Base-by-base conservation (phyloP, 306 rosid genomes). In the Comarum palustre region DNA sequence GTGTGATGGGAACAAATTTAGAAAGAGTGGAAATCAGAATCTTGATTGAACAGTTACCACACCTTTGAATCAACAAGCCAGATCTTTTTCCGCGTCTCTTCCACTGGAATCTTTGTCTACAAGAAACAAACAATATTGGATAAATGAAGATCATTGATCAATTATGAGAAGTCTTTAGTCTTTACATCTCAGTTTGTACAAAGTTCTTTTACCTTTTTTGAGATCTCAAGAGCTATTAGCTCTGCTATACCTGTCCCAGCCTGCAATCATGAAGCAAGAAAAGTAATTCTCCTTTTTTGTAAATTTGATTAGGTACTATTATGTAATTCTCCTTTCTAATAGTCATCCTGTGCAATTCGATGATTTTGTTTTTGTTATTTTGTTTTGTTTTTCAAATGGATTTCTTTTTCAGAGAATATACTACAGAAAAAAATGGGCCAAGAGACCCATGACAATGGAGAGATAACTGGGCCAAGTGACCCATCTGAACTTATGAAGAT, bases 21-120 rank as follows among this genome's bases (percentile, higher is more conserved):
- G 43, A n/a, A 51, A 45, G 41, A 51, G n/a, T 46, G 29, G 12
- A 38, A 47, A 64, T 25, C 20, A 20, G 31, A 31, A 19, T 25
- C 70, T 72, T 43, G 52, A 72, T 69, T n/a, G 64, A 48, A 42
- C 20, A 9, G 63, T 45, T 41, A 25, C 38, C 74, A 17, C 41
- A 92, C 98, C 95, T 88, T 92, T 31, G 98, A 92, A 80, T 92
- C 98, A 39, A 92, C 96, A 42, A 92, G 96, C 96, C 92, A 92
- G 77, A 92, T 92, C 85, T 83, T 87, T 84, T 92, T 92, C 70
- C 92, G 95, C 29, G 86, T 71, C 87, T 88, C 96, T 85, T 92
- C 95, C 68, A 92, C 58, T 15, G 96, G 95, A 66, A 39, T 20
- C 42, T 87, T 90, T 46, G 91, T 80, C 98, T 92, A 72, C 52